Evolutionary conservation across 257 asterid species (phyloP).

Genomic region (Osmanthus fragrans): DNA sequence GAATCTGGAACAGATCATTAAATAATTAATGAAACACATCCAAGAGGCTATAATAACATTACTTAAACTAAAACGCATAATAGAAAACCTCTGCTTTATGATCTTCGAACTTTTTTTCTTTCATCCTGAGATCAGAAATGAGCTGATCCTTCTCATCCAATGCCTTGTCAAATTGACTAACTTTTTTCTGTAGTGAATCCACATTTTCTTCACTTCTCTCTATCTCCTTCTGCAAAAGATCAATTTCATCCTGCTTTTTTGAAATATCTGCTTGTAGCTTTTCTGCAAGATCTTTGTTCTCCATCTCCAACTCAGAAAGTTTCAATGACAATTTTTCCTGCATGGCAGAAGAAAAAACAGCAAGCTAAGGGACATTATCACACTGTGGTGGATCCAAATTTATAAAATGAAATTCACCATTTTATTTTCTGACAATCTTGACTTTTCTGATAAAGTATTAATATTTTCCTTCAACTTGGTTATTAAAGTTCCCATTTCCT

Average conservation of each 20-base stretch:
- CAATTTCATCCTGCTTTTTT: conserved; percentile 65
- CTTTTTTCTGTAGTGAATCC: conserved; percentile 60
- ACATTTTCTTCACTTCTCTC: conserved; percentile 51
- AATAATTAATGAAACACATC: conserved; percentile 21
- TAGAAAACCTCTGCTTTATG: conserved; percentile 68
- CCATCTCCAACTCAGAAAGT: conserved; percentile 63
- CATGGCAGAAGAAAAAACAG: conserved; percentile 36
- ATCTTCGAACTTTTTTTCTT: conserved; percentile 64
- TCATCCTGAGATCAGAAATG: conserved; percentile 54
- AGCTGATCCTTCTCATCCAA: conserved; percentile 69
- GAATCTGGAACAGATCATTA: conserved; percentile 50
- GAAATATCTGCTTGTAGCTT: conserved; percentile 62
- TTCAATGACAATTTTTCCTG: conserved; percentile 75
- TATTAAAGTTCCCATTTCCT: conserved; percentile 60
- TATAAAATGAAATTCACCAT: conserved; percentile 56
- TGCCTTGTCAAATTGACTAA: conserved; percentile 49
- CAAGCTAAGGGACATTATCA: conserved; percentile 15
- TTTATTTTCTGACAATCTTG: conserved; percentile 61
- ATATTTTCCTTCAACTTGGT: conserved; percentile 60
- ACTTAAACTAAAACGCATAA: conserved; percentile 19
- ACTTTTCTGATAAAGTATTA: conserved; percentile 53
- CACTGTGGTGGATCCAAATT: conserved; percentile 28
- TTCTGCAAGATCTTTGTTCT: conserved; percentile 49
- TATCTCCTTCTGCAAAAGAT: conserved; percentile 54
- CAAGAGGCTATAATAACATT: conserved; percentile 20